Evolutionary conservation across 2,329 filamentous ascomycete genomes (phyloP).

Genomic region (Verticillium nubilum): DNA sequence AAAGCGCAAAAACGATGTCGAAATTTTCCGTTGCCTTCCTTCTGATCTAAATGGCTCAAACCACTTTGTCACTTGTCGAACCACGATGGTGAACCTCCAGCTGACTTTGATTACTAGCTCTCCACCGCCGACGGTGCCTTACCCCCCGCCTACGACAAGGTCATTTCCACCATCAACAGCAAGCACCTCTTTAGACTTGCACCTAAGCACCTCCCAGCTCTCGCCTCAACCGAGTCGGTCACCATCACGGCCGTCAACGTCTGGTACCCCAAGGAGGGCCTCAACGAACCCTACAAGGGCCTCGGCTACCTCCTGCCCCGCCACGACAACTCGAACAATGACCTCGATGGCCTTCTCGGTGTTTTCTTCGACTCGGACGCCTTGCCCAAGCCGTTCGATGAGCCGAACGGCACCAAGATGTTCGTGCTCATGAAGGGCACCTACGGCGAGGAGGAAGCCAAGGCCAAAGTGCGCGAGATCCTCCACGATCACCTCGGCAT

Average conservation of each 20-base stretch:
- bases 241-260: slow-evolving; percentile 92
- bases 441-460: slow-evolving; percentile 63
- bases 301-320: slow-evolving; percentile 92
- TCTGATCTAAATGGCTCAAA: slow-evolving; percentile 59
- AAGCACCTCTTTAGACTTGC: slow-evolving; percentile 35
- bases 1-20: slow-evolving; percentile 95
- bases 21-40: slow-evolving; percentile 99
- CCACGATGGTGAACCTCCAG: not conserved
- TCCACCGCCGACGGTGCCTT: slow-evolving; percentile 15
- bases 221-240: slow-evolving; percentile 56
- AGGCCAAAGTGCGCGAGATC: slow-evolving; percentile 63
- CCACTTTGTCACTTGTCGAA: not conserved
- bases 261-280: slow-evolving; percentile 63
- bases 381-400: slow-evolving; percentile 26
- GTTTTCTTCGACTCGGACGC: slow-evolving; percentile 85
- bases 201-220: slow-evolving; percentile 34
- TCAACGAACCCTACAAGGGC: slow-evolving; percentile 59
- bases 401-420: slow-evolving; percentile 35
- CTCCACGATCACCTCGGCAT: slow-evolving; percentile 73
- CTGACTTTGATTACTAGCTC: slow-evolving; percentile 19
- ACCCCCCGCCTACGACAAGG: slow-evolving; percentile 42
- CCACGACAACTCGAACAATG: slow-evolving; percentile 62
- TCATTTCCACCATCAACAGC: slow-evolving; percentile 59
- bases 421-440: slow-evolving; percentile 95
- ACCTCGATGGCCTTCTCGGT: slow-evolving; percentile 78